Evolutionary conservation across 176 grass and related monocot genomes (phyloP).

Genomic region (Thinopyrum elongatum): DNA sequence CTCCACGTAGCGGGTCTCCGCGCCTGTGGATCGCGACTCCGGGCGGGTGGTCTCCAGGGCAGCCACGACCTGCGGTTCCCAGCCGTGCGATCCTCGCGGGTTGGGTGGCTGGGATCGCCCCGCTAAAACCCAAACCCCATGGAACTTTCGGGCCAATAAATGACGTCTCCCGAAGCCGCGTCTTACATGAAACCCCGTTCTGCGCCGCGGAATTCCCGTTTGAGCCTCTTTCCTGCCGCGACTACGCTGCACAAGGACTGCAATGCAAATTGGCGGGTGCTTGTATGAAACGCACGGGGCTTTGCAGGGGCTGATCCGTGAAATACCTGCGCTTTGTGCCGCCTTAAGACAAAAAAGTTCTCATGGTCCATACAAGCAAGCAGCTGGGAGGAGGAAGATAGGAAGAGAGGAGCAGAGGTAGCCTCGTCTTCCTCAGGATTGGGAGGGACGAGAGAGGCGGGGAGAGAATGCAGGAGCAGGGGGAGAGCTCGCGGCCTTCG

Average conservation of each 20-base stretch:
- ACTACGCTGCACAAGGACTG: neutral
- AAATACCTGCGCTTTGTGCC: neutral
- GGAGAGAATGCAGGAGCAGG: constrained; percentile 63
- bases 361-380: constrained; percentile 20
- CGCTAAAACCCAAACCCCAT: constrained; percentile 37
- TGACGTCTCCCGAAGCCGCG: neutral
- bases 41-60: constrained; percentile 32
- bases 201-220: fast-evolving
- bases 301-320: neutral
- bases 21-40: constrained; percentile 55
- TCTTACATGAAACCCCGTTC: fast-evolving
- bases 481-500: constrained; percentile 74
- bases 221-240: fast-evolving
- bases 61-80: neutral
- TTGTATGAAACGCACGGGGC: fast-evolving
- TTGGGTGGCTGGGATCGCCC: constrained; percentile 2
- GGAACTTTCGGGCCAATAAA: constrained; percentile 10
- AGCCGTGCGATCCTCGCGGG: neutral
- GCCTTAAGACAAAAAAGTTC: constrained; percentile 25
- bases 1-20: constrained; percentile 46
- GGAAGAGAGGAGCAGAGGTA: neutral
- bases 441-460: neutral
- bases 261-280: fast-evolving
- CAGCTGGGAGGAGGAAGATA: neutral
- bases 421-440: neutral